Evolutionary conservation across 345 rosid species (phyloP), one percentile per base, ranked within the genome.

Genomic region (Brassica incana): DNA sequence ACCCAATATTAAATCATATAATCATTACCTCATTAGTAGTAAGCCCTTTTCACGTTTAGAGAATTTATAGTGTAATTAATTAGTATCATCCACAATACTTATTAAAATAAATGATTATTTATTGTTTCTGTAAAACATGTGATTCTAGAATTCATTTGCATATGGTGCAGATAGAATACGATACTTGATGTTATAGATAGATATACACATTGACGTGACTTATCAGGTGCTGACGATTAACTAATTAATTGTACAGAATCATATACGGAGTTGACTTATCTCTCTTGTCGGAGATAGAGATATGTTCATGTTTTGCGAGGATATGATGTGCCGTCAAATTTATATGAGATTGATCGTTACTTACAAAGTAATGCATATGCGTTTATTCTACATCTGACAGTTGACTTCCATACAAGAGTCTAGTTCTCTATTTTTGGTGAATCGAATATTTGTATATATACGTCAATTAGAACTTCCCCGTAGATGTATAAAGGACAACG

Each of bases 261-360:
- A 69, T 69, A 80, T 80, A 69, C 83, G 16, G 30, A 74, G 75
- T 80, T 80, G 83, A 80, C 79, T 74, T 50, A 80, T 80, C 70
- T 62, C 71, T 50, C n/a, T 69, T 52, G 50, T 68, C 71, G 65
- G 56, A 79, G 2, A 23, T 23, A 61, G 5, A 69, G 40, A 52
- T 11, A 25, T 67, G 73, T 73, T 67, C 78, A 73, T 45, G 78
- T 67, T 59, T 72, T 72, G 48, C 6, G 43, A 68, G 48, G 36
- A 79, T 73, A 73, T 68, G 23, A 61, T 79, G 58, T 30, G 65
- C 16, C 70, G 71, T 68, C 71, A 67, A 48, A 33, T 14, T 9
- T 40, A 36, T 52, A 56, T 78, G 60, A 11, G 69, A 73, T 43
- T 45, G 40, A 78, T 73, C 69, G 10, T 59, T 72, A 40, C 63